Conservation (phyloP, 2,329 filamentous ascomycete species). For the Sarocladium brachiariae region DNA sequence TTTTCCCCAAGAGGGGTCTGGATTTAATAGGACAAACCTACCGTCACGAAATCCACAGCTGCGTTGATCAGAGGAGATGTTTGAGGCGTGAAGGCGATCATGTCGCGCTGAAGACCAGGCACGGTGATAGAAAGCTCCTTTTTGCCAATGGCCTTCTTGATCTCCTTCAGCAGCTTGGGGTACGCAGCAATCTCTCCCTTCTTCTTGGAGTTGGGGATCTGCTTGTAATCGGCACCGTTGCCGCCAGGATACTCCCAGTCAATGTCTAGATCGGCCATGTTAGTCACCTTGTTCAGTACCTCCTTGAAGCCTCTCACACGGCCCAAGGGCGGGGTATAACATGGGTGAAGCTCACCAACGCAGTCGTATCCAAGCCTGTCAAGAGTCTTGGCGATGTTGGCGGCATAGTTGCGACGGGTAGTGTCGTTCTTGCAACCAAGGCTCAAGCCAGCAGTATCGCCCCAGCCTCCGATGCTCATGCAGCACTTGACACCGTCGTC, state of each 20-base stretch:
- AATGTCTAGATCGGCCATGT: constrained; percentile 39
- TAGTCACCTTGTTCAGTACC: too few relatives aligned
- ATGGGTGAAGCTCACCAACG: too few relatives aligned
- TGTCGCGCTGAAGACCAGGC: constrained; percentile 54
- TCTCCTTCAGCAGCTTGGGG: constrained; percentile 51
- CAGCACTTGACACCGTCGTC: constrained; percentile 48
- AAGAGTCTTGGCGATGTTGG: constrained; percentile 49
- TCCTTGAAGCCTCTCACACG: too few relatives aligned
- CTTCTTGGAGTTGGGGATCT: constrained; percentile 51
- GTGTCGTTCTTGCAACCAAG: constrained; percentile 38
- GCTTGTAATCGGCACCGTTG: constrained; percentile 63
- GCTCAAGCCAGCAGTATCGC: constrained; percentile 51
- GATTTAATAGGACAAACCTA: constrained; percentile 12
- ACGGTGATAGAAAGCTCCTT: constrained; percentile 62
- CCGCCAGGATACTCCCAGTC: constrained; percentile 61
- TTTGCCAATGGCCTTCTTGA: constrained; percentile 51
- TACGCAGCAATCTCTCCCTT: constrained; percentile 54
- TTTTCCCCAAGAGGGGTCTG: too few relatives aligned
- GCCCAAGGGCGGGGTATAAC: too few relatives aligned
- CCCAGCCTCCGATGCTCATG: constrained; percentile 62
- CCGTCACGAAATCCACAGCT: constrained; percentile 59
- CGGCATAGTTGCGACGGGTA: constrained; percentile 45
- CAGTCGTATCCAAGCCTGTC: constrained; percentile 53
- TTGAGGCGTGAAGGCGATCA: constrained; percentile 57
- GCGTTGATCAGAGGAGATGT: constrained; percentile 52